Evolutionary conservation across 2,329 filamentous ascomycete species (phyloP).

Genomic region (Alternaria infectoria): DNA sequence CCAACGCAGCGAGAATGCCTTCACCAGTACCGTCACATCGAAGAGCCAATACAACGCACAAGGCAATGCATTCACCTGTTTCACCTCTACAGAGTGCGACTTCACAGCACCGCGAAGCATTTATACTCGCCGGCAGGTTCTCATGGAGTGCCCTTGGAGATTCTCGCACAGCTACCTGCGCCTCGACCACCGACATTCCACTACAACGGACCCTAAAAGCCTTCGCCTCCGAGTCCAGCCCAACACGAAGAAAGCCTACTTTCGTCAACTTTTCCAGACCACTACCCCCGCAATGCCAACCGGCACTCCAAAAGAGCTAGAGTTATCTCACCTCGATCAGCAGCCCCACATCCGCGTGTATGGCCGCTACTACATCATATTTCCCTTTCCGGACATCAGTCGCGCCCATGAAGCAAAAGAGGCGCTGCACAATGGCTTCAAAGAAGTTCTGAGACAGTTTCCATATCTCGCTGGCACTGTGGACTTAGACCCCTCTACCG

Average conservation of each 20-base stretch:
- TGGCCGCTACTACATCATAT: slow-evolving; percentile 21
- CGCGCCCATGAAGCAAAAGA: slow-evolving; percentile 14
- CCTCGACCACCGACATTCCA: not conserved
- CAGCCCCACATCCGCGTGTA: slow-evolving; percentile 23
- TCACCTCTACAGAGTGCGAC: not conserved
- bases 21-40: not conserved
- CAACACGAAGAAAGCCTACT: not conserved
- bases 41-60: not conserved
- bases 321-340: slow-evolving; percentile 25
- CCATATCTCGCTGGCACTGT: slow-evolving; percentile 26
- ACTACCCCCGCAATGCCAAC: not conserved
- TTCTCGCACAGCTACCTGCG: not conserved
- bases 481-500: slow-evolving; percentile 1
- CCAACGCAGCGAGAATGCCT: not conserved
- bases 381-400: slow-evolving; percentile 19
- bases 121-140: not conserved
- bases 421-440: slow-evolving; percentile 15
- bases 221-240: not conserved
- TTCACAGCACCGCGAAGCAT: not conserved
- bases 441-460: slow-evolving; percentile 13
- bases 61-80: not conserved
- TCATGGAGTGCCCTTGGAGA: not conserved
- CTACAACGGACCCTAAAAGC: not conserved
- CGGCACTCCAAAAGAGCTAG: slow-evolving; percentile 8
- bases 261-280: not conserved